These are phyloP conservation scores for Metahyphopichia silvanorum DNA, from an alignment of 805 yeast species.

Conservation along the genomic window DNA sequence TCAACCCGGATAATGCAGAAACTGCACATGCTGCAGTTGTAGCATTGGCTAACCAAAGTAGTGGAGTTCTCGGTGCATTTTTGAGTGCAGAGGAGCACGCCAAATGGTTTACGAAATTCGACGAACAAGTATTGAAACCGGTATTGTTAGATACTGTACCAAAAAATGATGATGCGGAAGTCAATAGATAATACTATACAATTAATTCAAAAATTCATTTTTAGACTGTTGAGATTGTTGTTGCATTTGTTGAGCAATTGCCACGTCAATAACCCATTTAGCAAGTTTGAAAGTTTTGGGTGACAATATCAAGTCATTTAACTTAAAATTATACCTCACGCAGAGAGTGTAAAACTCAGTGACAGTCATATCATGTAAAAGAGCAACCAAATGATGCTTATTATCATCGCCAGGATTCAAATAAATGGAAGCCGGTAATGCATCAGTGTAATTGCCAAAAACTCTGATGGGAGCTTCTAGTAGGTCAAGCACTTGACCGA, in stretches of 20 bases:
- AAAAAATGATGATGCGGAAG: slow-evolving; percentile 10
- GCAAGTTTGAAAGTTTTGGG: slow-evolving; percentile 66
- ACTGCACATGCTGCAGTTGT: slow-evolving; percentile 1
- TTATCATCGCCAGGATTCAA: slow-evolving; percentile 21
- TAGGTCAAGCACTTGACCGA: slow-evolving; percentile 57
- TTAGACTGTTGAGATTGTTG: slow-evolving; percentile 3
- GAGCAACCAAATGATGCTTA: slow-evolving; percentile 42
- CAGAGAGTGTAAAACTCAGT: slow-evolving; percentile 64
- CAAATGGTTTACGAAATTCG: slow-evolving; percentile 90
- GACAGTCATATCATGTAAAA: slow-evolving; percentile 62
- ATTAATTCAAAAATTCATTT: too few species aligned
- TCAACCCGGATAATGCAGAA: slow-evolving; percentile 1
- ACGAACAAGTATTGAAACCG: slow-evolving; percentile 90
- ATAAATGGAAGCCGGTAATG: slow-evolving; percentile 45
- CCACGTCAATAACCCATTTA: slow-evolving; percentile 68
- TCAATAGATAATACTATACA: slow-evolving; percentile 2
- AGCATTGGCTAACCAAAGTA: slow-evolving; percentile 5
- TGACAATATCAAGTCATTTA: slow-evolving; percentile 62
- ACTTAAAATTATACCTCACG: slow-evolving; percentile 55
- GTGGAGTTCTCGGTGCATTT: slow-evolving; percentile 38
- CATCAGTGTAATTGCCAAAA: slow-evolving; percentile 33
- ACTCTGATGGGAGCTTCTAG: slow-evolving; percentile 57
- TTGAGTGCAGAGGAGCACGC: slow-evolving; percentile 68
- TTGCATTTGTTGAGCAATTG: slow-evolving; percentile 42
- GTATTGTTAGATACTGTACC: slow-evolving; percentile 70